phyloP scores from a whole-genome alignment of 164 flowering plant genomes.

The Kalanchoe fedtschenkoi region DNA sequence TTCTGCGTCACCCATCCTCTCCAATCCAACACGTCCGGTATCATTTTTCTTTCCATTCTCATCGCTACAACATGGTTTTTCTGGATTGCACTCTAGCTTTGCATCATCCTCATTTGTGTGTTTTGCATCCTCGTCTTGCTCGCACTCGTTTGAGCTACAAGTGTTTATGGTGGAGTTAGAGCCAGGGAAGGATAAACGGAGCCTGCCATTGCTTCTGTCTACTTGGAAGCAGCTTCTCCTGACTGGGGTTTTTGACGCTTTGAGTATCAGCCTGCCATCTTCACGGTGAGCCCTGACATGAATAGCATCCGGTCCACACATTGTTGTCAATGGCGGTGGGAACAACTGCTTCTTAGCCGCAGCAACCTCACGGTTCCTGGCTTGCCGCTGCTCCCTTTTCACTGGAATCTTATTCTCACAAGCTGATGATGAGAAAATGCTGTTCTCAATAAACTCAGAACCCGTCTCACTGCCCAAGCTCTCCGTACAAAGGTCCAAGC shows the following conservation, averaged over 20 bases:
- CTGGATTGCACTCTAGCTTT: background rate
- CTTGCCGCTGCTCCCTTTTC: constrained; percentile 9
- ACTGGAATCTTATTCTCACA: constrained; percentile 5
- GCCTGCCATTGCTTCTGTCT: constrained; percentile 4
- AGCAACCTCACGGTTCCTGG: constrained; percentile 14
- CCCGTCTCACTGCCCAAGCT: constrained; percentile 45
- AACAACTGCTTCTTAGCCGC: constrained; percentile 16
- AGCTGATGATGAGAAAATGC: constrained; percentile 12
- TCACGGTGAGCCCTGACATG: constrained; percentile 44
- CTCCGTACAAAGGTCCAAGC: constrained; percentile 51
- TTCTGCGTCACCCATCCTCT: background rate
- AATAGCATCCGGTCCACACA: constrained; percentile 29
- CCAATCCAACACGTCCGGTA: background rate
- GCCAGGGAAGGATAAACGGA: background rate
- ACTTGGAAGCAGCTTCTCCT: background rate
- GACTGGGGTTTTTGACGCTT: constrained; percentile 35
- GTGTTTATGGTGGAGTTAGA: background rate
- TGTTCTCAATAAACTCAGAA: constrained; percentile 15
- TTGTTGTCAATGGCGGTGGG: constrained; percentile 82
- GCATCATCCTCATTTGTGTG: background rate
- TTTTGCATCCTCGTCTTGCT: background rate
- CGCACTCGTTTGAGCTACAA: background rate
- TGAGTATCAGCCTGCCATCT: constrained; percentile 52
- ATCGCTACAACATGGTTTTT: background rate
- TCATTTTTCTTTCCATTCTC: background rate